These are phyloP conservation scores for Exobasidium cylindrosporum DNA, from an alignment of 1,284 basidiomycete species.

Conservation along the genomic window DNA sequence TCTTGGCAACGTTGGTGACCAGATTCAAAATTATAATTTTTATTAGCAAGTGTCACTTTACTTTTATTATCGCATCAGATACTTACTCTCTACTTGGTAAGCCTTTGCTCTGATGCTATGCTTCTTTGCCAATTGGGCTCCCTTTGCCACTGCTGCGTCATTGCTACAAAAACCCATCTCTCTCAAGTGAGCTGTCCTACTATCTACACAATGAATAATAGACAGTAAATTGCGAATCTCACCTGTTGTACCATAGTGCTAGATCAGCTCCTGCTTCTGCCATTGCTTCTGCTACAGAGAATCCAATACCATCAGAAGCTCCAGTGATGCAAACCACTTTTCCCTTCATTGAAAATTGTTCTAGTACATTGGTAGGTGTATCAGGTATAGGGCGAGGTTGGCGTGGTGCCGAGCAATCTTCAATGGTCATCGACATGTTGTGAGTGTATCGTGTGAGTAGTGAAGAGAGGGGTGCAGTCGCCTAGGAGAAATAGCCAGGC, in stretches of 20 bases:
- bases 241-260: slow-evolving; percentile 45
- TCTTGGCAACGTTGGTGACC: too few relatives aligned
- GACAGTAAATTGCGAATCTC: too few relatives aligned
- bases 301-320: slow-evolving; percentile 51
- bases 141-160: slow-evolving; percentile 36
- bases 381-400: slow-evolving; percentile 29
- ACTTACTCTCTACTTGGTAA: slow-evolving; percentile 32
- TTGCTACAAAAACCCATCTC: too few relatives aligned
- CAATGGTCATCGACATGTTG: slow-evolving; percentile 40
- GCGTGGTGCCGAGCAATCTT: slow-evolving; percentile 27
- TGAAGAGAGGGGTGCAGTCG: too few relatives aligned
- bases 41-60: too few relatives aligned
- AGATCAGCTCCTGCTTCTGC: slow-evolving; percentile 53
- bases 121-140: slow-evolving; percentile 39
- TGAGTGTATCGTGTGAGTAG: too few relatives aligned
- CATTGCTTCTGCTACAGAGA: slow-evolving; percentile 48
- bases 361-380: slow-evolving; percentile 32
- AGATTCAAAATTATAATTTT: too few relatives aligned
- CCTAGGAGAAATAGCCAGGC: too few relatives aligned
- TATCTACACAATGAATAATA: too few relatives aligned
- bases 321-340: slow-evolving; percentile 51
- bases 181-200: too few relatives aligned
- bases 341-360: slow-evolving; percentile 46
- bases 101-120: slow-evolving; percentile 42
- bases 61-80: too few relatives aligned